Percentiles rank a stretch among this genome's conserved stretches.
phyloP scores from a whole-genome alignment of 176 grass and related monocot genomes.

The Oryza officinalis region DNA sequence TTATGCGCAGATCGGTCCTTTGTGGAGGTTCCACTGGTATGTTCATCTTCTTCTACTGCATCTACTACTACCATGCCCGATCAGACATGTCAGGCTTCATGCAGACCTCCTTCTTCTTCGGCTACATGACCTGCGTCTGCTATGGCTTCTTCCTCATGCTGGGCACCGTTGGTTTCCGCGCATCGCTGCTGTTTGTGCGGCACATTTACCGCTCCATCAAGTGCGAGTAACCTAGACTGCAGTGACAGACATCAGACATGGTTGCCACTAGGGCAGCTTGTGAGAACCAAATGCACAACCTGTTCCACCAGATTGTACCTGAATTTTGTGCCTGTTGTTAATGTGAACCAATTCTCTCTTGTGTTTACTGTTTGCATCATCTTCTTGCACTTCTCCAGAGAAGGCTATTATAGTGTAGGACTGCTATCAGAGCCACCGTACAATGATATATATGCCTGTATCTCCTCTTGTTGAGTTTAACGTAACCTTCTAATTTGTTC shows the following conservation, averaged over 20 bases:
- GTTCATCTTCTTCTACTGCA: constrained; percentile 93
- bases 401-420: constrained; percentile 15
- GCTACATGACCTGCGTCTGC: constrained; percentile 98
- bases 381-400: background rate
- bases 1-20: constrained; percentile 67
- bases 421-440: constrained; percentile 14
- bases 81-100: constrained; percentile 99
- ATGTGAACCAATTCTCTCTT: background rate
- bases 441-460: constrained; percentile 4
- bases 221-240: constrained; percentile 58
- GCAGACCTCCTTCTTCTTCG: constrained; percentile 98
- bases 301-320: background rate
- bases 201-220: constrained; percentile 95
- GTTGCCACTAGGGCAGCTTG: background rate
- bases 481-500: background rate
- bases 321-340: constrained; percentile 21
- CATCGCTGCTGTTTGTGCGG: constrained; percentile 75
- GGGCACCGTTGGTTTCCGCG: constrained; percentile 81
- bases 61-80: constrained; percentile 91
- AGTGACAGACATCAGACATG: background rate
- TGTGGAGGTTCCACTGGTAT: constrained; percentile 91
- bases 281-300: background rate
- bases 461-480: constrained; percentile 21
- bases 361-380: background rate
- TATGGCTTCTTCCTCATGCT: constrained; percentile 97